Base-by-base conservation (phyloP, 768 basidiomycete genomes). In the Psilocybe cyanescens region DNA sequence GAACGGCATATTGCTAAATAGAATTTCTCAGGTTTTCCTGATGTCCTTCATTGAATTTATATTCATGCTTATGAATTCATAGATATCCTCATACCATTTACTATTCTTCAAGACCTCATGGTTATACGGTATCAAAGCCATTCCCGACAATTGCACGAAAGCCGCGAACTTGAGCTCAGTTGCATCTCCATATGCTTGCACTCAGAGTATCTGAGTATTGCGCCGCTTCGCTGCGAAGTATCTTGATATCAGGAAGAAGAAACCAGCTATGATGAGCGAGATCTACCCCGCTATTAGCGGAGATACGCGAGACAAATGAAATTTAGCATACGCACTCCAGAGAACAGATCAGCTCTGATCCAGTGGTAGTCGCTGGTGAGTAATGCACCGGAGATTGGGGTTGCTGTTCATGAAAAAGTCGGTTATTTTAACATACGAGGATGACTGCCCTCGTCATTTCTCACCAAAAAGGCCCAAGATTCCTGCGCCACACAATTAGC, bases 351-450 rank as follows among this genome's bases (percentile, higher is more conserved):
- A 0, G 76, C 76, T 17, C 73, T 72, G 71, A 75, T 71, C 84
- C 84, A 85, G 47, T 72, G 59, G 50, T 76, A 79, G 0, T 75
- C 55, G 12, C 68, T 67, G 1, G 80, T 82, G 7, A 86, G 71
- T 16, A 86, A 66, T 14, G 81, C 81, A n/a, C 85, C 84, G 19
- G 78, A 74, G 60, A 86, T 80, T 0, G 84, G 85, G 2, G 78
- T 77, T n/a, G 74, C 78, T 79, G 19, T 30, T 9, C 8, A 49
- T 19, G 57, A 24, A 24, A 24, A 24, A 24, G 24, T 24, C 24
- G 24, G 24, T 24, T 24, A 24, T 30, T 55, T 49, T 30, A 28
- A 1, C 45, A 39, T 31, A 16, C 33, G 35, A 37, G 14, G 28
- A 33, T 29, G 6, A 16, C 12, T 49, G 14, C 6, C 19, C 17